A percentile compares a stretch with the other conserved stretches of the same genome.
phyloP scores from a whole-genome alignment of 345 rosid genomes.

The Sapria himalayana region DNA sequence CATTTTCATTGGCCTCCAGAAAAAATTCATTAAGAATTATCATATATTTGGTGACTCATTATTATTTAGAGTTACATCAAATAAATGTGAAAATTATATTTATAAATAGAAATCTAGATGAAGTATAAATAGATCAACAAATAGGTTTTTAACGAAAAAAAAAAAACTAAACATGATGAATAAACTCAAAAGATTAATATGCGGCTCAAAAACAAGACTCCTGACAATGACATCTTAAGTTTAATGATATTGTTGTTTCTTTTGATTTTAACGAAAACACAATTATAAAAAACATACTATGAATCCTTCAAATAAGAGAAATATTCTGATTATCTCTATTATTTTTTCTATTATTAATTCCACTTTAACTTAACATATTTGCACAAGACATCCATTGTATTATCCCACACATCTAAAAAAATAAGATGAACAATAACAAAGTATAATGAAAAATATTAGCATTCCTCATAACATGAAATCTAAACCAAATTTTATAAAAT shows the following conservation, averaged over 20 bases:
- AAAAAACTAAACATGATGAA: background rate
- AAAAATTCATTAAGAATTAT: background rate
- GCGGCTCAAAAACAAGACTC: background rate
- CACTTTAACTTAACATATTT: no score
- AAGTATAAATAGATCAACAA: background rate
- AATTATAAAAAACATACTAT: no score
- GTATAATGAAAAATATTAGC: no score
- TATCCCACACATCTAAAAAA: no score
- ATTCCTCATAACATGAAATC: no score
- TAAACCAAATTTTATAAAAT: no score
- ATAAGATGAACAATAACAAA: no score
- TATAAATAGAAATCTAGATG: no score
- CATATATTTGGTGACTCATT: background rate
- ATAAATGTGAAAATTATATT: constrained; percentile 1
- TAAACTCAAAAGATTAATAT: background rate
- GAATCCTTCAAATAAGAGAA: no score
- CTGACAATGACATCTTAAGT: background rate
- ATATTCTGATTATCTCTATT: no score
- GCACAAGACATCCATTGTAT: no score
- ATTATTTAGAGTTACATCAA: constrained; percentile 1
- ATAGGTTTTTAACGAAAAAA: background rate
- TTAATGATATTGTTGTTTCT: background rate
- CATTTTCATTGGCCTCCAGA: background rate
- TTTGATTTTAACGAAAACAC: background rate
- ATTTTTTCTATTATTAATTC: no score